Evolutionary conservation across 164 flowering plant species (phyloP).

Genomic region (Pachysandra terminalis): DNA sequence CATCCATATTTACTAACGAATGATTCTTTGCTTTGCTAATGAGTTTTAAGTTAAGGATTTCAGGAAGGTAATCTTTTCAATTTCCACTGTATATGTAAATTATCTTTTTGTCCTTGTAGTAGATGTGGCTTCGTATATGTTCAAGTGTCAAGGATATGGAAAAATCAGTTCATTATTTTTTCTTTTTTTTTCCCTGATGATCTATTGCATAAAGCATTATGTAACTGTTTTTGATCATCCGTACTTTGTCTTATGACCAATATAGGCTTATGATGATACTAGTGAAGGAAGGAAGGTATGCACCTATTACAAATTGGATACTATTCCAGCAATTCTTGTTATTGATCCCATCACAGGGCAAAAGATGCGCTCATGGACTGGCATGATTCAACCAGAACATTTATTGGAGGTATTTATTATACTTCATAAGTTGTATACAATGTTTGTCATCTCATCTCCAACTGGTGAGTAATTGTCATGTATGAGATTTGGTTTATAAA

Average conservation of each 20-base stretch:
- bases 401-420: conserved; percentile 69
- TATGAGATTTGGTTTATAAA: no score
- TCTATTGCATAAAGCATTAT: neutral
- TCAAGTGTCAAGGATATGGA: neutral
- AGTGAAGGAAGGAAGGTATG: conserved; percentile 92
- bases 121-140: neutral
- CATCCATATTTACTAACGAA: no score
- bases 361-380: conserved; percentile 86
- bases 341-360: conserved; percentile 97
- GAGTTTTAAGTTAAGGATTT: no score
- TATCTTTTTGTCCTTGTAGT: neutral
- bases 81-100: neutral
- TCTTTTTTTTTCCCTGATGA: no score
- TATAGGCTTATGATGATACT: conserved; percentile 85
- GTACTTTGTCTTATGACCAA: neutral
- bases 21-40: no score
- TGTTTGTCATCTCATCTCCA: neutral
- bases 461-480: neutral
- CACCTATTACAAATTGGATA: conserved; percentile 81
- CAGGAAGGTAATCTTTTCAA: neutral
- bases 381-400: conserved; percentile 84
- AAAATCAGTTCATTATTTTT: neutral
- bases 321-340: conserved; percentile 75
- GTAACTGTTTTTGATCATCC: neutral
- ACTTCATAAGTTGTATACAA: conserved; percentile 5